Evolutionary conservation across 2,329 filamentous ascomycete genomes (phyloP).

Genomic region (Ramichloridium luteum): DNA sequence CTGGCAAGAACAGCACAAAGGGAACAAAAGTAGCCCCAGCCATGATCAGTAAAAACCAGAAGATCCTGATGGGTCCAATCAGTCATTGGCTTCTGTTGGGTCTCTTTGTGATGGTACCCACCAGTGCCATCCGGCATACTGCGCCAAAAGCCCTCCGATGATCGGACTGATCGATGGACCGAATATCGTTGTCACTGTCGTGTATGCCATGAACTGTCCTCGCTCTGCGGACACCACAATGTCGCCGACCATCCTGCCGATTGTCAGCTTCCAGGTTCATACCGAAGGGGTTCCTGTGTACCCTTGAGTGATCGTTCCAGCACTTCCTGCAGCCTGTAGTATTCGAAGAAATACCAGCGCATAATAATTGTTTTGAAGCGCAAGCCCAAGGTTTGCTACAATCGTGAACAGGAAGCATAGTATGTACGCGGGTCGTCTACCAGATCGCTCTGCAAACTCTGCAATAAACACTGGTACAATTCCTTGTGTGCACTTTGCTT

Average conservation of each 20-base stretch:
- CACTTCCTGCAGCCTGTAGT: no score
- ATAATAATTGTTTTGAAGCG: constrained; percentile 16
- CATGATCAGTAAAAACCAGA: constrained; percentile 45
- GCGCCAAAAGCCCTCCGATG: constrained; percentile 22
- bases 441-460: constrained; percentile 18
- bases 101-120: no score
- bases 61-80: no score
- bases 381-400: constrained; percentile 17
- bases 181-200: constrained; percentile 13
- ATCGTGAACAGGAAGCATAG: constrained; percentile 20
- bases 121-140: constrained; percentile 26
- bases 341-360: constrained; percentile 22
- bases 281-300: no score
- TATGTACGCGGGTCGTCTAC: constrained; percentile 18
- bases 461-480: constrained; percentile 25
- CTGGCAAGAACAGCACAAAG: constrained; percentile 45
- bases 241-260: constrained; percentile 27
- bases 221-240: constrained; percentile 25
- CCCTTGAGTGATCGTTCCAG: no score
- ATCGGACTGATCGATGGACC: constrained; percentile 14
- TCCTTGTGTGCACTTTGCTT: constrained; percentile 39
- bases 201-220: constrained; percentile 29
- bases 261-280: no score
- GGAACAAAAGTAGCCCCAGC: constrained; percentile 39
- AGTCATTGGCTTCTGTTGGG: no score